Base-by-base conservation (phyloP, 495 filamentous ascomycete genomes). In the Tuber aestivum region DNA sequence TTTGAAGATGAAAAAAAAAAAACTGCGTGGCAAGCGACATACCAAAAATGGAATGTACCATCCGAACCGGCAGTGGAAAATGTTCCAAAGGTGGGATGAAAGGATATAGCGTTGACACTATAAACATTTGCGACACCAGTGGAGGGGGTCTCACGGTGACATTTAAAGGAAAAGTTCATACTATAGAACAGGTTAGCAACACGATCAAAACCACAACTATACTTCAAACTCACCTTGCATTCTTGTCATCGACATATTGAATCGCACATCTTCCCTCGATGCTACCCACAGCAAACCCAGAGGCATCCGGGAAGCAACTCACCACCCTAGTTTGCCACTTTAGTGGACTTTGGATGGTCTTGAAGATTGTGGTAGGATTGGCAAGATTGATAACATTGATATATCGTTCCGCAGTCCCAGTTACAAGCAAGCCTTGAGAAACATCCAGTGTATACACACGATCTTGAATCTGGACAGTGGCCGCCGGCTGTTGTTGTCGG, bases 81-180 rank as follows among this genome's bases (percentile, higher is more conserved):
- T 3, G 94, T 95, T 76, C 93, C 92, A 41, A 91, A 84, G 21
- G 82, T 82, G 1, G 94, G 94, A 82, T 96, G 93, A 88, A 95
- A 97, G 56, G 89, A 91, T 82, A 97, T 95, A 77, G 91, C 88
- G 84, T 97, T 97, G 80, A 97, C 93, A 18, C 92, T 81, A 86
- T 90, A 97, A 78, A 97, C 94, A 82, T 96, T 94, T 76, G 89
- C 90, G 45, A 79, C 68, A 1, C 78, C 78, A 78, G 91, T 84
- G 78, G 91, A 89, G 2, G 91, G 89, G 10, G 89, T 88, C 81
- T 95, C 91, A 41, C 94, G 93, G 82, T 97, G 94, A 84, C 94
- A 97, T 85, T 96, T 96, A 88, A 97, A 97, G 41, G 90, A 92
- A 86, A 97, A 95, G 84, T 96, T 96, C 75, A 89, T 90, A 80